Base-by-base conservation (phyloP, 176 grass and related monocot genomes). In the Oryza officinalis region DNA sequence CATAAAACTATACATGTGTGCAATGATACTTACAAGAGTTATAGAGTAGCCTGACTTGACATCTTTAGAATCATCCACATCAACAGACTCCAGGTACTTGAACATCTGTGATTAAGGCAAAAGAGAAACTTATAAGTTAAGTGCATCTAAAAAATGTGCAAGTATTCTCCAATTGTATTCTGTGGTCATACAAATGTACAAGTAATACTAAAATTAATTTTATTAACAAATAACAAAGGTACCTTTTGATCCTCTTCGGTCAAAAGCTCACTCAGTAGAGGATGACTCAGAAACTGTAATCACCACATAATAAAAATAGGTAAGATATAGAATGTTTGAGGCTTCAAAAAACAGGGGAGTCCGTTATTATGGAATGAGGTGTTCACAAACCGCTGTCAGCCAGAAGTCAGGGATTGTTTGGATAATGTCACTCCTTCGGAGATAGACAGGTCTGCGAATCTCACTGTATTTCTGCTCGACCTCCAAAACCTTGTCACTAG, bases 401-500 rank as follows among this genome's bases (percentile, higher is more conserved):
- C 97, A 99, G 44, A 99, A 99, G 63, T 94, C 93, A 1, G 86
- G 89, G 67, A 99, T 99, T 46, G 93, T 85, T 83, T 88, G 81
- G 83, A 99, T 99, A 81, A 99, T 82, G 37, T 94, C 97, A 74
- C 89, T 86, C 74, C 97, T 84, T 66, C 80, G 90, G 72, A 82
- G 54, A 67, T 94, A 96, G 59, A 96, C 91, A 83, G 97, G 97
- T 92, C 89, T 92, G 30, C 93, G 93, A 45, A 96, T 78, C 84
- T 96, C 97, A 79, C 91, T 99, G 86, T 96, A 99, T 46, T 94
- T 99, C 65, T 96, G 91, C 83, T 96, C 97, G 40, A 99, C 87
- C 83, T 94, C 97, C 74, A 99, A 88, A 78, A 96, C 88, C 78
- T 99, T 93, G 65, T 94, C 93, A 87, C 87, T 96, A 81, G 93